A percentile compares a stretch with the other conserved stretches of the same genome.
phyloP scores from a whole-genome alignment of 2,329 filamentous ascomycete genomes.

The Lecanicillium sp. region DNA sequence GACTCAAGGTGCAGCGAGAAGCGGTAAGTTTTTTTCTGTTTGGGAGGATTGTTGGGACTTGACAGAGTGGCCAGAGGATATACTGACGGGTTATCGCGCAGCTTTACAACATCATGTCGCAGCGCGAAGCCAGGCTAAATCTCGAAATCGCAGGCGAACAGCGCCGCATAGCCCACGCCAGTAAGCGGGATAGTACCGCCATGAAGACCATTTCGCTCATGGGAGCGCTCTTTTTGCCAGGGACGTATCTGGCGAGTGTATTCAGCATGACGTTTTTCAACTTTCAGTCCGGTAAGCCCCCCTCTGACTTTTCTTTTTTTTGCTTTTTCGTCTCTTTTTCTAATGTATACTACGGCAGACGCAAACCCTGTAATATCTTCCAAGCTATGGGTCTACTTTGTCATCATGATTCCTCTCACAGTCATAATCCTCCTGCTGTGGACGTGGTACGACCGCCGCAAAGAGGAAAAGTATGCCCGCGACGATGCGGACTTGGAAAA shows the following conservation, averaged over 20 bases:
- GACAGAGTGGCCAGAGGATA: background rate
- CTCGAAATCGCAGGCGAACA: constrained; percentile 55
- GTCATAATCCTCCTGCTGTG: constrained; percentile 45
- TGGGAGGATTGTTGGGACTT: background rate
- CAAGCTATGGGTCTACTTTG: constrained; percentile 56
- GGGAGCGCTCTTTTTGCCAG: constrained; percentile 54
- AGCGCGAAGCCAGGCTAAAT: constrained; percentile 56
- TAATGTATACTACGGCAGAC: constrained; percentile 12
- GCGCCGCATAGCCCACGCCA: constrained; percentile 48
- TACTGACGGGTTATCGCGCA: constrained; percentile 16
- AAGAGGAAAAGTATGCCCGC: constrained; percentile 36
- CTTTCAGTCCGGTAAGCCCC: constrained; percentile 40
- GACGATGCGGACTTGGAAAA: constrained; percentile 46
- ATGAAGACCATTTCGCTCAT: constrained; percentile 59
- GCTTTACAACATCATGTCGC: constrained; percentile 59
- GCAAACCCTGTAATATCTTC: constrained; percentile 36
- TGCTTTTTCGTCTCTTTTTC: background rate
- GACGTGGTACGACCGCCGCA: constrained; percentile 43
- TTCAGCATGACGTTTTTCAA: constrained; percentile 63
- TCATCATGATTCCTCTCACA: constrained; percentile 50
- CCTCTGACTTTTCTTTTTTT: background rate
- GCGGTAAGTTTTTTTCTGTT: constrained; percentile 35
- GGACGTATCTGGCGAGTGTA: constrained; percentile 53
- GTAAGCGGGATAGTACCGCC: constrained; percentile 53
- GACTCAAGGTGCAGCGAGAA: constrained; percentile 52